Evolutionary conservation across 2,329 filamentous ascomycete species (phyloP), one percentile per base, ranked within the genome.

Genomic region (Juglanconis oblonga): DNA sequence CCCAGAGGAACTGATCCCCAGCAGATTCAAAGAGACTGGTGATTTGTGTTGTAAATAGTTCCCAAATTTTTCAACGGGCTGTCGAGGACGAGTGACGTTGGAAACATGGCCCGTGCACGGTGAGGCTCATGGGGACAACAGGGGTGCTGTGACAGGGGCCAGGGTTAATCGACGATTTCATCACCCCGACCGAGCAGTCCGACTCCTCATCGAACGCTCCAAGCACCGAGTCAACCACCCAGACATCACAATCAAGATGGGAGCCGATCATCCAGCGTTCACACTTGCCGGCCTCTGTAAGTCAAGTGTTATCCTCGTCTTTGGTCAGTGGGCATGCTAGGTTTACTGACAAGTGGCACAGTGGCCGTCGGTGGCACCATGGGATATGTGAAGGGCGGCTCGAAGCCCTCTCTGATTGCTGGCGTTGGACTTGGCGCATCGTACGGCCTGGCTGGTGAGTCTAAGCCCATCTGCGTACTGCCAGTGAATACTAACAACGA

Each of bases 241-340:
- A 42, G 13, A 53, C 36, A 45, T n/a, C 32, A 5, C 7, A 11
- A 47, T 10, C 38, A 57, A 51, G 17, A 63, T 63, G 62, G 58
- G 62, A 55, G 74, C 75, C 17, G 72, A 77, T 40, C 75, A 77
- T 59, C 75, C 74, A 44, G 75, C 74, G 0, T 76, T 77, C 54
- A 76, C 75, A 31, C 70, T 77, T 5, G 73, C 75, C 0, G 73
- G 66, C 47, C 71, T 77, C 3, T 55, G 75, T 77, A 67, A 70
- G 75, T 68, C 2, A 6, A 3, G 24, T 10, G 5, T 1, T 38
- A 9, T 24, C 24, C n/a, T 38, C 2, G 1, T 6, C 17, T 17
- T n/a, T 6, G 9, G 10, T 29, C 38, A 5, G 47, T 3, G 11
- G 24, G 2, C 11, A 5, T 31, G 31, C 52, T 13, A 53, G 52